Conservation (phyloP, 1,139 yeast genomes). For the Spathaspora sp. region DNA sequence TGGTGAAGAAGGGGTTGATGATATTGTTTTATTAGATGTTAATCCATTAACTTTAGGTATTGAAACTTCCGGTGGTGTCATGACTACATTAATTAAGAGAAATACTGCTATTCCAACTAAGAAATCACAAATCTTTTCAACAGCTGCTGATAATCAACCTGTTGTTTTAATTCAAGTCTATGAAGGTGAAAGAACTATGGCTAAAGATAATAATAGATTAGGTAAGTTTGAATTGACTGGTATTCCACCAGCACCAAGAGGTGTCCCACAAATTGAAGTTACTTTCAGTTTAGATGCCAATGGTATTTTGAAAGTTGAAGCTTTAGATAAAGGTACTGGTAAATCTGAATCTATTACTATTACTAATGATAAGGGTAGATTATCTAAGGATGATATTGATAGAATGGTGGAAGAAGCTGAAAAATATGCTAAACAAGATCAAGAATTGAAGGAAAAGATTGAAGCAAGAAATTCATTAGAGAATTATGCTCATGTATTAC, state of each 20-base stretch:
- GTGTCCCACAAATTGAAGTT: conserved; percentile 50
- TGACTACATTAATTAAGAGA: conserved; percentile 49
- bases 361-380: conserved; percentile 96
- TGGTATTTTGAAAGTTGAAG: conserved; percentile 49
- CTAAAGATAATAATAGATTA: conserved; percentile 45
- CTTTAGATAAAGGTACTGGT: conserved; percentile 50
- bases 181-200: conserved; percentile 50
- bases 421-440: conserved; percentile 85
- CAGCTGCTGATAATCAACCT: conserved; percentile 51
- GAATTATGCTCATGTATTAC: conserved; percentile 46
- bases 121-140: conserved; percentile 48
- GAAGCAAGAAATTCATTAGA: conserved; percentile 58
- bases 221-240: conserved; percentile 51
- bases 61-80: conserved; percentile 51
- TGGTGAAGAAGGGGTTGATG: conserved; percentile 61
- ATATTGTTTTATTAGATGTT: conserved; percentile 49
- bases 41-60: conserved; percentile 51
- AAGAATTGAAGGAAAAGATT: conserved; percentile 74
- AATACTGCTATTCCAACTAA: conserved; percentile 50
- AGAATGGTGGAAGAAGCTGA: conserved; percentile 96
- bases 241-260: conserved; percentile 51
- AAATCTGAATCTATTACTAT: conserved; percentile 92
- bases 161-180: conserved; percentile 47
- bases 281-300: conserved; percentile 49
- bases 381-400: conserved; percentile 88